These are phyloP conservation scores for Lactarius sp. DNA, from an alignment of 768 basidiomycete genomes.

Conservation along the genomic window DNA sequence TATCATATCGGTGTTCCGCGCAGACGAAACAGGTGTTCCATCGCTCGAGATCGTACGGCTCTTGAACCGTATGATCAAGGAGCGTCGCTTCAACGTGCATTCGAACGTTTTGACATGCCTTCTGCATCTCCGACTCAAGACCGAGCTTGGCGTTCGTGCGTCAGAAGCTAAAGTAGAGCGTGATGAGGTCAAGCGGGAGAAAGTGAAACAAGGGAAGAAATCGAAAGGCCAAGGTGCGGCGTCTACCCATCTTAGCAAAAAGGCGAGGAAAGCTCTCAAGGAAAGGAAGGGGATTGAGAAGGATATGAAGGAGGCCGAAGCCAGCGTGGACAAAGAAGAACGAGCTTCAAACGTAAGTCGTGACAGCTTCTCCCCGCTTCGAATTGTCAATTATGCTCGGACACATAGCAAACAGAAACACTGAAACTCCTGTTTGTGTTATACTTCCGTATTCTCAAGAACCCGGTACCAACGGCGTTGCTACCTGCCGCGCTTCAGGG, in stretches of 20 bases:
- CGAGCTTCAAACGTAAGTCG: constrained; percentile 68
- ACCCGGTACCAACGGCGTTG: constrained; percentile 68
- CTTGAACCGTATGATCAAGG: constrained; percentile 94
- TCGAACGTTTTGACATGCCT: constrained; percentile 85
- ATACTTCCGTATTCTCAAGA: constrained; percentile 94
- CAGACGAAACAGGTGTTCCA: constrained; percentile 71
- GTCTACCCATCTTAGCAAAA: constrained; percentile 85
- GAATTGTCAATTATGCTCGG: constrained; percentile 11
- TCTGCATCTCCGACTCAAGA: constrained; percentile 78
- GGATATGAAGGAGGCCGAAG: constrained; percentile 92
- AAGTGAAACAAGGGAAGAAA: constrained; percentile 41
- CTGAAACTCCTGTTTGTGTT: constrained; percentile 94
- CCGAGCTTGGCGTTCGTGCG: constrained; percentile 75
- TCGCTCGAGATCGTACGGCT: constrained; percentile 89
- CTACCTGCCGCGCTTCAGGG: constrained; percentile 87
- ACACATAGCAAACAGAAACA: constrained; percentile 90
- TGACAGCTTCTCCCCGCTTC: constrained; percentile 12
- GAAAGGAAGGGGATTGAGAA: constrained; percentile 87
- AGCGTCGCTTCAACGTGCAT: constrained; percentile 83
- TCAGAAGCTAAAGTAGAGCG: constrained; percentile 66
- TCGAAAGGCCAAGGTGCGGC: constrained; percentile 35
- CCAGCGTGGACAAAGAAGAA: constrained; percentile 90
- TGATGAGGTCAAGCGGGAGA: constrained; percentile 33
- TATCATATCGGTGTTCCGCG: constrained; percentile 74
- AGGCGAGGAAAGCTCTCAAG: constrained; percentile 75